Conservation (phyloP, 305 asterid species). For the Solanum hybrid region DNA sequence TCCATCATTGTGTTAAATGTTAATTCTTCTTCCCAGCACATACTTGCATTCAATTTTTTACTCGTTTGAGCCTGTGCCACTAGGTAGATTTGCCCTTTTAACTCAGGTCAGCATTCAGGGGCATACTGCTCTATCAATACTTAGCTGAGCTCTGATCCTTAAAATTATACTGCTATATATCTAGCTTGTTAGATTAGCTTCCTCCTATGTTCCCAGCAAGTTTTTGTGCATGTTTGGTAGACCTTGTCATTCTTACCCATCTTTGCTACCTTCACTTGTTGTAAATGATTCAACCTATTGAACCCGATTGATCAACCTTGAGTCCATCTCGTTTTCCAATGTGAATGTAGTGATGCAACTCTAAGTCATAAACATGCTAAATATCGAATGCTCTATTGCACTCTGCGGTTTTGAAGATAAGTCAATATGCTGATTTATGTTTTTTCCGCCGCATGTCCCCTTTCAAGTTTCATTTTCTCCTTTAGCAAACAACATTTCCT, state of each 20-base stretch:
- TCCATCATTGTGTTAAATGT: not conserved
- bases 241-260: not conserved
- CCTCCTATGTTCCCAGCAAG: not conserved
- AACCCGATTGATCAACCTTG: not conserved
- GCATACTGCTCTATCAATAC: not conserved
- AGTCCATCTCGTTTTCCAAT: not conserved
- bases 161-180: not conserved
- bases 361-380: not conserved
- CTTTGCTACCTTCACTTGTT: not conserved
- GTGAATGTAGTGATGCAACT: not conserved
- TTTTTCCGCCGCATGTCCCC: not conserved
- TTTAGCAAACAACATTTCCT: not conserved
- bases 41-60: not conserved
- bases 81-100: not conserved
- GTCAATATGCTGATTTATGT: not conserved
- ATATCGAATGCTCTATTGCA: not conserved
- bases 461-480: not conserved
- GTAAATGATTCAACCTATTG: not conserved
- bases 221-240: not conserved
- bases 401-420: not conserved
- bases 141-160: not conserved
- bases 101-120: not conserved
- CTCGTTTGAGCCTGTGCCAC: not conserved
- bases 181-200: not conserved
- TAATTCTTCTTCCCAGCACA: not conserved